Evolutionary conservation across 495 filamentous ascomycete species (phyloP).

Genomic region (Cudoniella acicularis): DNA sequence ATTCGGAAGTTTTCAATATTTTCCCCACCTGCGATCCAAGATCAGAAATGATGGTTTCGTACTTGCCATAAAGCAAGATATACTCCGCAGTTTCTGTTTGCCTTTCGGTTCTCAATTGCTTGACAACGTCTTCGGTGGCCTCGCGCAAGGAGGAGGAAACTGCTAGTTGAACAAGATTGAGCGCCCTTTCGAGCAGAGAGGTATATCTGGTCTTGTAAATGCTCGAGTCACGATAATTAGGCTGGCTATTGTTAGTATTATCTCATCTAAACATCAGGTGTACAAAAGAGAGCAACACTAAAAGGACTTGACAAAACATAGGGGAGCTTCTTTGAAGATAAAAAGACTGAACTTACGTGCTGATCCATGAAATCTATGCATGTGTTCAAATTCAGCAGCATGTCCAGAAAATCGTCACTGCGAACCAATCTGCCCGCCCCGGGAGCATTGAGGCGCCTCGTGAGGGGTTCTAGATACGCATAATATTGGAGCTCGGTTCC

Average conservation of each 20-base stretch:
- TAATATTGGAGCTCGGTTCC: conserved; percentile 87
- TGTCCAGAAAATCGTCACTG: conserved; percentile 76
- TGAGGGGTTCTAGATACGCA: conserved; percentile 85
- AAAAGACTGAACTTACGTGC: conserved; percentile 61
- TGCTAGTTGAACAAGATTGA: conserved; percentile 49
- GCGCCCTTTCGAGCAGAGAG: conserved; percentile 62
- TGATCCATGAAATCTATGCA: conserved; percentile 87
- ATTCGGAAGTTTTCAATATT: conserved; percentile 54
- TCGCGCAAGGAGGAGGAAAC: conserved; percentile 48
- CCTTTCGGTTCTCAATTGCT: conserved; percentile 64
- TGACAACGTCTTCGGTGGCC: conserved; percentile 64
- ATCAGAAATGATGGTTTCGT: conserved; percentile 61
- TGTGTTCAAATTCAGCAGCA: conserved; percentile 77
- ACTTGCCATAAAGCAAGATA: conserved; percentile 74
- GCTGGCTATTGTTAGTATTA: conserved; percentile 43
- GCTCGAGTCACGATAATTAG: conserved; percentile 78
- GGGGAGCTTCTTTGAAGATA: too few relatives aligned
- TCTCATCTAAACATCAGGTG: background rate
- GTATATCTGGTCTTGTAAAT: conserved; percentile 88
- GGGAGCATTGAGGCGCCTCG: conserved; percentile 84
- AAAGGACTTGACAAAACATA: too few relatives aligned
- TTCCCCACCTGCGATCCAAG: conserved; percentile 68
- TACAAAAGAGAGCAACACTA: background rate
- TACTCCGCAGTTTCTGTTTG: conserved; percentile 76
- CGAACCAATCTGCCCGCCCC: conserved; percentile 80